These are phyloP conservation scores for Lindgomyces ingoldianus DNA, from an alignment of 495 filamentous ascomycete species.

Conservation along the genomic window DNA sequence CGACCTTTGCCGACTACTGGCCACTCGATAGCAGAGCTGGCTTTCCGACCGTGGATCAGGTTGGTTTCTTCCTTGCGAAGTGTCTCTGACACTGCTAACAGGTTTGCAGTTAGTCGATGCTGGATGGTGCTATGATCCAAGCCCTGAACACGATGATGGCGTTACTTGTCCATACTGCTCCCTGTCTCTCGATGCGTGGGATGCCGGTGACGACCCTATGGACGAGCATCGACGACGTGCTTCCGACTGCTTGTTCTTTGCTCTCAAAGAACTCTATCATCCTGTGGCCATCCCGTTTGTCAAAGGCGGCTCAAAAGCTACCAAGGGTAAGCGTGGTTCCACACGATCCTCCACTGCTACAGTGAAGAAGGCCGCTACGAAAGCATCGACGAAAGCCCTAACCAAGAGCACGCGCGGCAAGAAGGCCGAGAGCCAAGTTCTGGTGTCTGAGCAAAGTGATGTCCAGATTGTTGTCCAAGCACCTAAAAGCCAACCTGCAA, in stretches of 20 bases:
- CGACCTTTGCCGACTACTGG: constrained; percentile 79
- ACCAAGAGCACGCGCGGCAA: neutral
- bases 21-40: constrained; percentile 87
- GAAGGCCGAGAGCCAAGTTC: neutral
- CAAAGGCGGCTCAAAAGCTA: constrained; percentile 6
- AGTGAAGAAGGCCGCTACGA: neutral
- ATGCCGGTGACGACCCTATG: constrained; percentile 83
- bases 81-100: constrained; percentile 25
- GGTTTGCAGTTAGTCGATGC: constrained; percentile 74
- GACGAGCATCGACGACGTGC: constrained; percentile 83
- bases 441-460: neutral
- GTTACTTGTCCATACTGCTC: constrained; percentile 87
- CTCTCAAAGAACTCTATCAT: constrained; percentile 51
- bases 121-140: constrained; percentile 92
- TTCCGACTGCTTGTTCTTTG: constrained; percentile 77
- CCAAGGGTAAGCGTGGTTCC: constrained; percentile 50
- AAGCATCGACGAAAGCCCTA: neutral
- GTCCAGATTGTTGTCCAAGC: neutral
- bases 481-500: neutral
- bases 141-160: constrained; percentile 74
- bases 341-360: constrained; percentile 47
- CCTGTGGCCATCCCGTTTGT: constrained; percentile 25
- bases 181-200: constrained; percentile 86
- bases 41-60: constrained; percentile 43
- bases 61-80: neutral